Evolutionary conservation across 192 early-diverging fungal genomes (phyloP), one percentile per base, ranked within the genome.

Genomic region (Rhizoclosmatium globosum): DNA sequence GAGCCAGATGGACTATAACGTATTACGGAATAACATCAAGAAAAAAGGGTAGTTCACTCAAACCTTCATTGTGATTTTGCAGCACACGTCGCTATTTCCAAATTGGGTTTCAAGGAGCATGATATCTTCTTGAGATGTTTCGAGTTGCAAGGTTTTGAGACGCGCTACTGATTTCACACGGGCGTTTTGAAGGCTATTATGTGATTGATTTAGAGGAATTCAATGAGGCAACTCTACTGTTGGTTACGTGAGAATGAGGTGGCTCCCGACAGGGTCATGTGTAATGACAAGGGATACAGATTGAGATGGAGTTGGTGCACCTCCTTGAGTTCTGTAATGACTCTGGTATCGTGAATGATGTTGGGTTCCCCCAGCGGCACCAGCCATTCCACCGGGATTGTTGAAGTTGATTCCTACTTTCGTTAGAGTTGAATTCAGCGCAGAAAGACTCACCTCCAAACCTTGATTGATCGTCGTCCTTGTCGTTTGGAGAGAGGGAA

Each of bases 41-140:
- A 13, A 42, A 9, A 13, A 68, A 7, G 9, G 39, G n/a, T 39
- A 9, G 50, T 53, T 53, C 50, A 53, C 17, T 53, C 50, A 53
- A n/a, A 71, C 70, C 53, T 71, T 71, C 70, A 71, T 56, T 4
- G 53, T 71, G 50, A 71, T 39, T 71, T 71, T 71, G 70, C 70
- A 71, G 3, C 47, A 45, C 3, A 71, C 50, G 4, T 71, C 70
- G 38, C 53, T 71, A 11, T 15, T 46, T 13, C 47, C 46, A 39
- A 71, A 71, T 57, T n/a, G 50, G 39, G 46, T 71, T 57, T 71
- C 70, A 48, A 71, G 70, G 15, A 56, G 47, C 17, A 38, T 57
- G 21, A 71, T 48, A 21, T 71, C 70, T 1, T 71, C 70, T 23
- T 6, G 70, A 4, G 70, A 56, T 3, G 17, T 46, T 57, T 71